phyloP scores from a whole-genome alignment of 2,329 filamentous ascomycete species.

The Diplocarpon rosae region DNA sequence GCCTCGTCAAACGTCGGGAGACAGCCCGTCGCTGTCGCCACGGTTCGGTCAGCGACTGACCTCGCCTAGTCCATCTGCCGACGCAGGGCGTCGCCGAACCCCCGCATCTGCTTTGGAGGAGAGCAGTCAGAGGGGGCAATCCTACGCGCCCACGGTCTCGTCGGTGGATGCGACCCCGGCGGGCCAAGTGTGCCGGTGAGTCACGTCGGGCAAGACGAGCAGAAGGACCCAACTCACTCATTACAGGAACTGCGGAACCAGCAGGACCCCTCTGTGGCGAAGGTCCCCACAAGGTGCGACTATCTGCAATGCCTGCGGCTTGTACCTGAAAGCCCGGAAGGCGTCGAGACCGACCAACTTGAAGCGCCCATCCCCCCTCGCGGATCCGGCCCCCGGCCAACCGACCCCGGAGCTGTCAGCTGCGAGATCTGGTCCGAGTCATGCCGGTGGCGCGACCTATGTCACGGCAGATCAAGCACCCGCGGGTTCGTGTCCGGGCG shows the following conservation, averaged over 20 bases:
- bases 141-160: constrained; percentile 9
- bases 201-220: no score
- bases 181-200: constrained; percentile 64
- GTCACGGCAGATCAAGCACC: constrained; percentile 65
- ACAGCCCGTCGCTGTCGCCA: constrained; percentile 13
- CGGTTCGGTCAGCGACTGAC: constrained; percentile 13
- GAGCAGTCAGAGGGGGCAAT: constrained; percentile 14
- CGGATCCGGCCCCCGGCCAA: constrained; percentile 25
- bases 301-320: constrained; percentile 94
- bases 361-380: constrained; percentile 58
- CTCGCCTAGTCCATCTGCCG: constrained; percentile 10
- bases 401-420: constrained; percentile 22
- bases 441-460: constrained; percentile 50
- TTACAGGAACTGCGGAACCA: constrained; percentile 94
- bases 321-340: constrained; percentile 91
- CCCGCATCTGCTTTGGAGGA: constrained; percentile 16
- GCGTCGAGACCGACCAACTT: constrained; percentile 81
- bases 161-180: constrained; percentile 28
- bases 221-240: no score
- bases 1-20: constrained; percentile 6
- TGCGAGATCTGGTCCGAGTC: constrained; percentile 26
- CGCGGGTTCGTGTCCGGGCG: constrained; percentile 86
- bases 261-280: constrained; percentile 87
- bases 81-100: constrained; percentile 9
- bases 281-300: constrained; percentile 85